Base-by-base conservation (phyloP, 305 asterid genomes). In the Plantago rigida region DNA sequence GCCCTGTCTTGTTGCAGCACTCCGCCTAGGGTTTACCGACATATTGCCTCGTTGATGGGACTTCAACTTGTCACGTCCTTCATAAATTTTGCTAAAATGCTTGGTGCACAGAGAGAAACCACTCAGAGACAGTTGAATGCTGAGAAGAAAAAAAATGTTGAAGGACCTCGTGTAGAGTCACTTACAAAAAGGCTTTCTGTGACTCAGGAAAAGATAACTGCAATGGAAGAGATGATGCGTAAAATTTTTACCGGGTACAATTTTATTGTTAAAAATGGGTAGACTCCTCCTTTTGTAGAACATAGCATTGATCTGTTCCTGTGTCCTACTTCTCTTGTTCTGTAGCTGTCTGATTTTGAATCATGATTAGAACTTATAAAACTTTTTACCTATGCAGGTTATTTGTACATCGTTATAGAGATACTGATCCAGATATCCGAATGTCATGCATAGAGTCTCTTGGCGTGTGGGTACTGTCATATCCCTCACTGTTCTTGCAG, bases 21-120 rank as follows among this genome's bases (percentile, higher is more conserved):
- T 59, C 99, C 99, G 63, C 99, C 99, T 45, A 92, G 99, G 82
- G 81, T 59, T 71, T 92, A 83, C 74, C 99, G 99, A 57, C 94
- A 80, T 74, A 75, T 82, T 64, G 96, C 96, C 70, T 86, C 99
- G 57, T 60, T 92, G 76, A 83, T 88, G 86, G 99, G 99, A 54
- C 94, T 92, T 72, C 96, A 86, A 75, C 94, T 92, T 63, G 99
- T 92, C 63, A 81, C 94, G 50, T 92, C 99, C 77, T 92, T 88
- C 83, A 88, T 92, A 69, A 87, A 83, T 76, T 81, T 88, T 28
- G 87, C 99, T 55, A 92, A 86, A 81, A 73, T 78, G 73, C 95
- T 92, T 74, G 87, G 91, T 62, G 68, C 87, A 29, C 96, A 83
- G 71, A 81, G 99, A 73, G 94, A 82, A 69, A 92, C 95, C 66